Conservation (phyloP, 306 rosid species). For the Trichosanthes cucumerina region DNA sequence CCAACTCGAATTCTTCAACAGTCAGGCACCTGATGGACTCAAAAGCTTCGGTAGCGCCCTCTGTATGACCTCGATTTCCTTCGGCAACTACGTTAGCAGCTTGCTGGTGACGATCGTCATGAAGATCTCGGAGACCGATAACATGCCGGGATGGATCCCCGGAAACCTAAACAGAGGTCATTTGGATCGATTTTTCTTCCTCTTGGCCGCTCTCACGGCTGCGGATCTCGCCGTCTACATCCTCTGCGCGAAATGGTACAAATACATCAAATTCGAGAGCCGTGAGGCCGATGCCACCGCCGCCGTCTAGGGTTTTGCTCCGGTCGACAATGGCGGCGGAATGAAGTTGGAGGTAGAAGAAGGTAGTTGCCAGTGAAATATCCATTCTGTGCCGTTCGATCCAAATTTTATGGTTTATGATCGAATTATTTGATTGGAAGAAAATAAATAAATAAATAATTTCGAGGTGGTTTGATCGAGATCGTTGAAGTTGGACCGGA, state of each 20-base stretch:
- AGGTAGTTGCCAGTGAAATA: background rate
- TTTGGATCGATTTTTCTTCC: constrained; percentile 57
- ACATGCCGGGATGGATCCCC: constrained; percentile 74
- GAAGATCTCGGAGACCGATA: constrained; percentile 41
- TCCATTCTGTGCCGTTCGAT: background rate
- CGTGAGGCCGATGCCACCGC: background rate
- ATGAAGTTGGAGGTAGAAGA: background rate
- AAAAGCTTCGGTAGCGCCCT: constrained; percentile 87
- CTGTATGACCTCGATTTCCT: constrained; percentile 69
- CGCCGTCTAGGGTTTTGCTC: background rate
- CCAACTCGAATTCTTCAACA: constrained; percentile 67
- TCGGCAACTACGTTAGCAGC: constrained; percentile 69
- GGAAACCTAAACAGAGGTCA: constrained; percentile 61
- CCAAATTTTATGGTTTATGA: background rate
- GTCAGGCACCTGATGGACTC: constrained; percentile 66
- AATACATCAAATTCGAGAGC: constrained; percentile 49
- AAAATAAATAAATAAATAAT: constrained; percentile 1
- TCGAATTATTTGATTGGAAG: background rate
- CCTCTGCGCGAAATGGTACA: constrained; percentile 61
- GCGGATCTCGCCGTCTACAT: constrained; percentile 40
- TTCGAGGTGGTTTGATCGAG: background rate
- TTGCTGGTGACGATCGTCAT: constrained; percentile 62
- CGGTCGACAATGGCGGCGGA: background rate
- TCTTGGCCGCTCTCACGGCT: constrained; percentile 54
- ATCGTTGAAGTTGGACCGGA: background rate